Base-by-base conservation (phyloP, 139 green algal genomes). In the Asterochloris erici region DNA sequence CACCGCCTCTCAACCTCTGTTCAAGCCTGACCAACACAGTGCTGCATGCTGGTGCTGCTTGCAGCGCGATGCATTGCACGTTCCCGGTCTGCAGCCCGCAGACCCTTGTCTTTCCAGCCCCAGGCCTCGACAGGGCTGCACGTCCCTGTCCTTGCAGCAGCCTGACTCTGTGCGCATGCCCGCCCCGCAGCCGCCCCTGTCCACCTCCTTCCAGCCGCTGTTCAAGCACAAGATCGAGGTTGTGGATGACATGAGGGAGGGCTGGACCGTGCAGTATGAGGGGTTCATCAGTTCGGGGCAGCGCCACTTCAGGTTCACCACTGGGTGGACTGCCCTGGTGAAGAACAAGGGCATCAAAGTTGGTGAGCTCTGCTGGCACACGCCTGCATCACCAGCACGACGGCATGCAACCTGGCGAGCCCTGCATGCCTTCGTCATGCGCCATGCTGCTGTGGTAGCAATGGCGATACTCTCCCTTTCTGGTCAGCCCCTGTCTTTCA, bases 311-410 rank as follows among this genome's bases (percentile, higher is more conserved):
- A 79, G 87, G 17, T 87, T 91, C 54, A 89, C 85, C 14, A 81
- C 83, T 11, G 87, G 87, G 47, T 91, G 87, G 87, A 80, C 83
- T 28, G 82, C 85, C 64, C 83, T 88, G n/a, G 82, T 87, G n/a
- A 79, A 85, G 28, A 70, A 78, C 21, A 84, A 89, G 61, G 21
- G 23, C 17, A 76, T 89, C 19, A 27, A 73, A 66, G 83, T 91
- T 21, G 87, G 87, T 85, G 63, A 73, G 81, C 1, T 9, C 23
- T 11, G 9, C 66, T 26, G 66, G 21, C 19, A 24, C 66, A 6
- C 6, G 38, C 6, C 38, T 54, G 38, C 38, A 6, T 6, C 6
- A 54, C 38, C 38, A 54, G 38, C 38, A 24, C 10, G 9, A 21
- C 1, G 66, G 19, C 66, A 21, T 4, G 66, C 66, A 71, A 71